Base-by-base conservation (phyloP, 2,329 filamentous ascomycete species). In the Geosmithia flava region DNA sequence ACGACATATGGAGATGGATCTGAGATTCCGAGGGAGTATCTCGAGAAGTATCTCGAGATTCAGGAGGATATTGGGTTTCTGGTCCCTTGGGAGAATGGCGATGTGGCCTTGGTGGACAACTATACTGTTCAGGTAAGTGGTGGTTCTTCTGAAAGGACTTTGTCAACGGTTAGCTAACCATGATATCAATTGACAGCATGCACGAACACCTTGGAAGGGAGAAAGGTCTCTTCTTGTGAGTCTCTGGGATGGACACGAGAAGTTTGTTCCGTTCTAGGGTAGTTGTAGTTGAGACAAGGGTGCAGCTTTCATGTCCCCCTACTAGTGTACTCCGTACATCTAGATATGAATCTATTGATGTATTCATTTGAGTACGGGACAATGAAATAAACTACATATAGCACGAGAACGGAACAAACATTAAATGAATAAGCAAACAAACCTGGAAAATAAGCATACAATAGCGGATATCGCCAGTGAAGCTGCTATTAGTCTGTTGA, bases 1-100 rank as follows among this genome's bases (percentile, higher is more conserved):
- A 44, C 41, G 7, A 43, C 43, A 3, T 48, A 48, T 30, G 47
- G 47, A 17, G 47, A 48, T 30, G 47, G 41, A 16, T 37, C 47
- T 5, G 41, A 20, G 4, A 48, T 48, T 17, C 47, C 42, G 15
- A 42, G 41, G 29, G 30, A 45, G n/a, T 39, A 39, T 20, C 47
- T 48, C 8, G 47, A 48, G 11, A 44, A 23, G 17, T 45, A 27
- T 27, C 27, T 45, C 7, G 10, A 45, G 43, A 45, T 45, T 20
- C 23, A 19, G 19, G 43, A 45, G 10, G 43, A 45, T 7, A 45
- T 45, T 19, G 43, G 43, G 8, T 45, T 45, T n/a, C 27, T 45
- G 4, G 43, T 45, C 2, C 43, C 43, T 4, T 45, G 43, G 43
- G 43, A 20, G 27, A 20, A 45, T 11, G 43, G 43, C 3, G 43